A percentile compares a stretch with the other conserved stretches of the same genome.
Conservation (phyloP, 805 yeast genomes). For the Suhomyces sp. region DNA sequence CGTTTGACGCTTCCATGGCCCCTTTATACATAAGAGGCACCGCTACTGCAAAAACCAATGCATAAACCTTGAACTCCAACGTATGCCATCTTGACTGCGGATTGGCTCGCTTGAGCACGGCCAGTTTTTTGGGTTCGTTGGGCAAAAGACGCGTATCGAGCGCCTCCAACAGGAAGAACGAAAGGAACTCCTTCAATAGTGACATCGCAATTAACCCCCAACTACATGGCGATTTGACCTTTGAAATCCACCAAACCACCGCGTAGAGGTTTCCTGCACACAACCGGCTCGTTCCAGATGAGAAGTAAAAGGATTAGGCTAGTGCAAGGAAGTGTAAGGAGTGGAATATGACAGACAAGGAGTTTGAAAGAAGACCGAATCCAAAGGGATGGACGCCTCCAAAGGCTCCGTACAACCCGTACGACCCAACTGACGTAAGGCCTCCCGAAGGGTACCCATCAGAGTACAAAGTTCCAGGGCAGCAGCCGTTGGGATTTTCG, state of each 20-base stretch:
- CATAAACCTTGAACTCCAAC: conserved; percentile 69
- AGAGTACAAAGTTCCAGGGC: conserved; percentile 68
- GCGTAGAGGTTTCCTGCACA: not conserved
- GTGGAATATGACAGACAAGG: conserved; percentile 4
- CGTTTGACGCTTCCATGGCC: conserved; percentile 77
- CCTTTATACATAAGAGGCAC: conserved; percentile 83
- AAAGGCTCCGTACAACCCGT: conserved; percentile 81
- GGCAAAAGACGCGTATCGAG: conserved; percentile 51
- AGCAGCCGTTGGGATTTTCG: conserved; percentile 51
- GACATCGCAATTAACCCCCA: too few relatives aligned
- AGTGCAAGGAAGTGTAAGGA: not conserved
- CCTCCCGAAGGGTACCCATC: conserved; percentile 87
- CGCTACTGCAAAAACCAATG: conserved; percentile 56
- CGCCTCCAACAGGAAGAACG: conserved; percentile 49
- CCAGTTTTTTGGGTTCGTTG: conserved; percentile 30
- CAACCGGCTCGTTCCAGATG: not conserved
- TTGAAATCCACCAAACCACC: not conserved
- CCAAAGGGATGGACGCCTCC: conserved; percentile 82
- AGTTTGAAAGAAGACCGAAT: conserved; percentile 61
- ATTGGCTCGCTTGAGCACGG: conserved; percentile 28
- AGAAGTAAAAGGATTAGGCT: too few relatives aligned
- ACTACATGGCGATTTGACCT: too few relatives aligned
- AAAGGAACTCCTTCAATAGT: conserved; percentile 16
- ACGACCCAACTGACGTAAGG: conserved; percentile 69
- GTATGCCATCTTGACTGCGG: conserved; percentile 69